Evolutionary conservation across 2,329 filamentous ascomycete species (phyloP).

Genomic region (Claviceps africana): DNA sequence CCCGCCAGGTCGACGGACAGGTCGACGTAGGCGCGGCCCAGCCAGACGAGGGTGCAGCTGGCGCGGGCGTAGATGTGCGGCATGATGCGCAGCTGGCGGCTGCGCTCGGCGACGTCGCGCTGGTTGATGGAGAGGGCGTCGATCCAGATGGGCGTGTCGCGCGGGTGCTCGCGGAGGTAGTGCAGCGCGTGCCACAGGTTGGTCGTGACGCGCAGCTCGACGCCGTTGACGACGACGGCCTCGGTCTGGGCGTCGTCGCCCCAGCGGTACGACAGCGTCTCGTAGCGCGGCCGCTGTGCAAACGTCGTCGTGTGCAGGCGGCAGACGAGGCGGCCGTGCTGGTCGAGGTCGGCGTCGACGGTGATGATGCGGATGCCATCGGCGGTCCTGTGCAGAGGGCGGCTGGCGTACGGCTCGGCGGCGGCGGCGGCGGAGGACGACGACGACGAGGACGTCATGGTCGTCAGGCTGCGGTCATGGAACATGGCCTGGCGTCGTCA

Average conservation of each 20-base stretch:
- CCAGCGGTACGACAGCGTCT: slow-evolving; percentile 11
- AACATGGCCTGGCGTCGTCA: too few relatives aligned
- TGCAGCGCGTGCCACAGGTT: slow-evolving; percentile 8
- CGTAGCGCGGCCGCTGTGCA: slow-evolving; percentile 6
- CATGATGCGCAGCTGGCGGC: slow-evolving; percentile 10
- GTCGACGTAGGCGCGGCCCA: slow-evolving; percentile 5
- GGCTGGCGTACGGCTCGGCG: slow-evolving; percentile 3
- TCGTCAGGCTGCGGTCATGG: neutral
- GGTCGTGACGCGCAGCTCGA: slow-evolving; percentile 5
- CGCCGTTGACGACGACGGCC: slow-evolving; percentile 6
- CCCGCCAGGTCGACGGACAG: neutral
- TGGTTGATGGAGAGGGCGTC: slow-evolving; percentile 10
- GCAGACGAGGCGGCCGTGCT: slow-evolving; percentile 2
- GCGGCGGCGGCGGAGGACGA: neutral
- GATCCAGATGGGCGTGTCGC: slow-evolving; percentile 9
- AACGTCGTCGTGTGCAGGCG: slow-evolving; percentile 5
- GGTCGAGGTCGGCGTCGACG: slow-evolving; percentile 1
- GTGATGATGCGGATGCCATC: slow-evolving; percentile 8
- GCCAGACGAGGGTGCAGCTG: slow-evolving; percentile 9
- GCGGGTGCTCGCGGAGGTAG: slow-evolving; percentile 4
- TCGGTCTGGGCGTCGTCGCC: slow-evolving; percentile 6
- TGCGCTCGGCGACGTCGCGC: slow-evolving; percentile 7
- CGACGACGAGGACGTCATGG: neutral
- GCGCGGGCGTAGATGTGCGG: slow-evolving; percentile 10
- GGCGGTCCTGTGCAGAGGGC: neutral